A percentile compares a stretch with the other conserved stretches of the same genome.
Conservation (phyloP, 1,284 basidiomycete genomes). For the Austroboletus niveus region DNA sequence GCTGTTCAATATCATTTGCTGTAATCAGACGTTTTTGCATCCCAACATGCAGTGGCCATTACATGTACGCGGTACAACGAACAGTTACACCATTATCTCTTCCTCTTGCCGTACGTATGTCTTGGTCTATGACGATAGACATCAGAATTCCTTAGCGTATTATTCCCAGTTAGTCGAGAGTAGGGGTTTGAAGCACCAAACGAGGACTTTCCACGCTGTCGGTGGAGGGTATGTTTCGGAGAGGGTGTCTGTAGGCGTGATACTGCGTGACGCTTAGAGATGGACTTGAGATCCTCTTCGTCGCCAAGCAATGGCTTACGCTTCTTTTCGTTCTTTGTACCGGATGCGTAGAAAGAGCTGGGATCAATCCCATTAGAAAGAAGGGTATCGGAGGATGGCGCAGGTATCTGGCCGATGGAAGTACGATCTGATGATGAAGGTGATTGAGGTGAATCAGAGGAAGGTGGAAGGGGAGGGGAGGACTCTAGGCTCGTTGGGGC, state of each 20-base stretch:
- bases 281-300: slow-evolving; percentile 23
- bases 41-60: slow-evolving; percentile 3
- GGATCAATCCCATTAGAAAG: slow-evolving; percentile 37
- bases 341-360: slow-evolving; percentile 45
- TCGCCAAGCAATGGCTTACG: slow-evolving; percentile 40
- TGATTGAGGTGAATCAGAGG: slow-evolving; percentile 28
- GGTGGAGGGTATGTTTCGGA: slow-evolving; percentile 22
- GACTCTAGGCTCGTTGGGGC: slow-evolving; percentile 26
- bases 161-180: slow-evolving; percentile 31
- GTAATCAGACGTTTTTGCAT: neutral
- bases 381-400: slow-evolving; percentile 24
- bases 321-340: slow-evolving; percentile 35
- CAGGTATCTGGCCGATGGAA: slow-evolving; percentile 21
- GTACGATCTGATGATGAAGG: slow-evolving; percentile 19
- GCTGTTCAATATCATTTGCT: neutral
- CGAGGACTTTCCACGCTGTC: slow-evolving; percentile 30
- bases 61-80: slow-evolving; percentile 11
- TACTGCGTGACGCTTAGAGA: slow-evolving; percentile 24
- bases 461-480: slow-evolving; percentile 27
- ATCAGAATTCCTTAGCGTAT: slow-evolving; percentile 35
- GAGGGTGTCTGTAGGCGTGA: slow-evolving; percentile 27
- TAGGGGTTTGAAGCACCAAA: slow-evolving; percentile 38
- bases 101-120: slow-evolving; percentile 33
- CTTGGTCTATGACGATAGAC: slow-evolving; percentile 12
- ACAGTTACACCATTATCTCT: slow-evolving; percentile 28